These are phyloP conservation scores for Xylaria sp. DNA, from an alignment of 2,329 filamentous ascomycete genomes.

Conservation along the genomic window DNA sequence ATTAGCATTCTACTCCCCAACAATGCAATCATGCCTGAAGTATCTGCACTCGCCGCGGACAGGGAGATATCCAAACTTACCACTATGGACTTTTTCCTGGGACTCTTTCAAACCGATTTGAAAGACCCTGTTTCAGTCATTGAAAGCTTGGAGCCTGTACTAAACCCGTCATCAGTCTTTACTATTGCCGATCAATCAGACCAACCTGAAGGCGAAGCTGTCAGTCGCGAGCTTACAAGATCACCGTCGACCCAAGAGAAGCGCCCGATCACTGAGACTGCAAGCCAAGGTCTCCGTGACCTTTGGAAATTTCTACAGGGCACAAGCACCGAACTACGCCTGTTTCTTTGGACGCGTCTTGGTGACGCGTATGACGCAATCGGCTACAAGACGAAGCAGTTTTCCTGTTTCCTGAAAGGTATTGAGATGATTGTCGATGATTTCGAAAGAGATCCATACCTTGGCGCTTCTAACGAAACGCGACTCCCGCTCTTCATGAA, in stretches of 20 bases:
- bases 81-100: slow-evolving; percentile 95
- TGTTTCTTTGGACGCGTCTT: slow-evolving; percentile 92
- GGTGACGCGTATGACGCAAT: slow-evolving; percentile 88
- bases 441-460: slow-evolving; percentile 70
- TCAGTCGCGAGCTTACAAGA: slow-evolving; percentile 30
- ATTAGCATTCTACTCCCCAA: slow-evolving; percentile 74
- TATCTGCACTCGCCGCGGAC: slow-evolving; percentile 85
- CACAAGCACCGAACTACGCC: slow-evolving; percentile 81
- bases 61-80: slow-evolving; percentile 91
- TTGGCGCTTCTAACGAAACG: slow-evolving; percentile 66
- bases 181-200: slow-evolving; percentile 43
- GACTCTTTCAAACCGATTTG: slow-evolving; percentile 84
- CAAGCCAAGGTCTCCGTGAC: slow-evolving; percentile 71
- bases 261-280: slow-evolving; percentile 61
- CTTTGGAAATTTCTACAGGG: slow-evolving; percentile 86
- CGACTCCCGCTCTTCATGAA: slow-evolving; percentile 78
- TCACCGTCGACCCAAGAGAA: slow-evolving; percentile 39
- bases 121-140: slow-evolving; percentile 86
- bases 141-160: slow-evolving; percentile 88
- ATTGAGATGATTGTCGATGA: slow-evolving; percentile 82
- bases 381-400: slow-evolving; percentile 84
- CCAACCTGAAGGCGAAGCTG: slow-evolving; percentile 36
- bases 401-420: slow-evolving; percentile 86
- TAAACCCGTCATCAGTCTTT: slow-evolving; percentile 75
- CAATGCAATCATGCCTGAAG: slow-evolving; percentile 86